These are phyloP conservation scores for Letharia columbiana DNA, from an alignment of 495 filamentous ascomycete species.

Conservation along the genomic window DNA sequence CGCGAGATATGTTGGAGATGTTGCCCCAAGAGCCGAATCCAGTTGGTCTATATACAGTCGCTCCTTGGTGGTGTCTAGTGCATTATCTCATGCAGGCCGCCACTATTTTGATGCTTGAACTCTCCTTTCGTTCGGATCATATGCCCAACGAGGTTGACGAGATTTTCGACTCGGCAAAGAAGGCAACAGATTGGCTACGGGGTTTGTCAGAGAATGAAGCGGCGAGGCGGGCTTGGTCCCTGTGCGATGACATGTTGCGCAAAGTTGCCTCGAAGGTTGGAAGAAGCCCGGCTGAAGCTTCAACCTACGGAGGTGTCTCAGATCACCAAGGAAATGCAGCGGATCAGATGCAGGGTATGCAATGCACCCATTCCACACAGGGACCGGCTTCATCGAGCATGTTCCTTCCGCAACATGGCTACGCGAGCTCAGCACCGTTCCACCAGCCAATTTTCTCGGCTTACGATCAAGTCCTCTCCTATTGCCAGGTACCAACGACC, in stretches of 20 bases:
- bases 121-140: constrained; percentile 49
- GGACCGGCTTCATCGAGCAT: neutral
- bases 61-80: constrained; percentile 58
- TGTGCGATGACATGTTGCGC: constrained; percentile 41
- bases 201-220: constrained; percentile 48
- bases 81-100: constrained; percentile 59
- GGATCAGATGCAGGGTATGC: neutral
- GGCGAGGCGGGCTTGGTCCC: constrained; percentile 49
- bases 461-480: constrained; percentile 15
- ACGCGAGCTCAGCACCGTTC: constrained; percentile 10
- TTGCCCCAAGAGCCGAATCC: constrained; percentile 42
- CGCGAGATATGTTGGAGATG: constrained; percentile 44
- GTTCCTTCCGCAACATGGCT: constrained; percentile 3
- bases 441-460: constrained; percentile 9
- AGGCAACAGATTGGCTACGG: constrained; percentile 46
- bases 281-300: constrained; percentile 13
- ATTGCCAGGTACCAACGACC: neutral
- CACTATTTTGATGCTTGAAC: constrained; percentile 53
- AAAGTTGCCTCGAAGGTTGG: constrained; percentile 31
- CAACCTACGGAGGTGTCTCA: neutral
- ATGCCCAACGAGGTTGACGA: constrained; percentile 42
- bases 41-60: constrained; percentile 43
- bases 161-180: constrained; percentile 44
- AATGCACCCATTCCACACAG: neutral
- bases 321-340: neutral